These are phyloP conservation scores for Pinus tabuliformis DNA, from an alignment of 75 land plant species.

Conservation along the genomic window DNA sequence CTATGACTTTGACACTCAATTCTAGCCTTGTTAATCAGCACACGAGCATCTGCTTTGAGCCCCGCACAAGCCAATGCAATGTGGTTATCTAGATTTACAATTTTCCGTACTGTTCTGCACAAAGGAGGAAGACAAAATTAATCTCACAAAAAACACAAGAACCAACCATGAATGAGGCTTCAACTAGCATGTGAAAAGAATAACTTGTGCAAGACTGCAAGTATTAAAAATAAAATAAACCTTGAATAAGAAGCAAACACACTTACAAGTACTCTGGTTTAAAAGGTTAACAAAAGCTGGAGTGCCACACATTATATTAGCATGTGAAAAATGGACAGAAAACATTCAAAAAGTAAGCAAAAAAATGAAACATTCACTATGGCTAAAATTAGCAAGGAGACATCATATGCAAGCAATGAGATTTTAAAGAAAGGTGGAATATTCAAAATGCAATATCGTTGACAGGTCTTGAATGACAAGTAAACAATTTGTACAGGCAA, in stretches of 20 bases:
- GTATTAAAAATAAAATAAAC: background rate
- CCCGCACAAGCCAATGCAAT: conserved; percentile 97
- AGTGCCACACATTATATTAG: too few relatives aligned
- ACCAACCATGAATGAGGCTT: too few relatives aligned
- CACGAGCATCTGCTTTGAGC: conserved; percentile 96
- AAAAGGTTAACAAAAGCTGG: background rate
- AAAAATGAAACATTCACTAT: background rate
- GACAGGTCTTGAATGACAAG: background rate
- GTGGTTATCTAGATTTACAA: conserved; percentile 83
- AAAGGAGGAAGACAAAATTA: background rate
- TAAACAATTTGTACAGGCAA: background rate
- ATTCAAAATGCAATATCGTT: background rate
- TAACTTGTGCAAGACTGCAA: too few relatives aligned
- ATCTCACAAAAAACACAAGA: too few relatives aligned
- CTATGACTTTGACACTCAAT: conserved; percentile 96
- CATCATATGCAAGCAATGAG: background rate
- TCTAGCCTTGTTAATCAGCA: conserved; percentile 81
- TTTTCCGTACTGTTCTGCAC: conserved; percentile 78
- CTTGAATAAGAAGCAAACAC: background rate
- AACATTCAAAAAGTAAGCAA: too few relatives aligned
- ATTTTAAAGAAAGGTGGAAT: background rate
- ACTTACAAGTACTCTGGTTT: background rate
- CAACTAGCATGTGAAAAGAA: too few relatives aligned
- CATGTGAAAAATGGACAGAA: too few relatives aligned
- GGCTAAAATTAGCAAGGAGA: background rate